Evolutionary conservation across 2,329 filamentous ascomycete species (phyloP), one percentile per base, ranked within the genome.

Genomic region (Botrytis porri): DNA sequence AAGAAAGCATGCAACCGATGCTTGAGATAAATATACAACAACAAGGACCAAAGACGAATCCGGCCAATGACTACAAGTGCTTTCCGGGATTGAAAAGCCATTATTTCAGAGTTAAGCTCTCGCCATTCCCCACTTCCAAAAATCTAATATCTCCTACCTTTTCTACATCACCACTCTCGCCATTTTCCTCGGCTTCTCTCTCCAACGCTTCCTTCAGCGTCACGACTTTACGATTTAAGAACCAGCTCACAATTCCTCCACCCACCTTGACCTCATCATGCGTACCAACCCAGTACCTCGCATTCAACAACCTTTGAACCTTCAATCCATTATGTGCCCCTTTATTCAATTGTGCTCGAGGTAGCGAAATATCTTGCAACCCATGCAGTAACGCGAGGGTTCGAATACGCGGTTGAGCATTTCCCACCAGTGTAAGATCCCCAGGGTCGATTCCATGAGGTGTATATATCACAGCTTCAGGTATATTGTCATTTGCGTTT

Each of bases 221-320:
- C 73, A 86, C 84, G n/a, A 78, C 75, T 70, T 83, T 85, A 69
- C 85, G 78, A 60, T 80, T 79, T 69, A 89, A 77, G 59, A 90
- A 84, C 74, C 82, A 81, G 81, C 87, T 85, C 16, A 91, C 85
- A 8, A 91, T 76, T 0, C 89, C 89, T 0, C 84, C 84, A 0
- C 88, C 89, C 70, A 80, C 85, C 80, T 91, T 91, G 7, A 87
- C 82, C 79, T 91, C 89, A 75, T 91, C 89, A 76, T 92, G 89
- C 39, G 90, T 92, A 0, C 85, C 86, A 29, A 92, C 81, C 90
- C 89, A 92, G 77, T 91, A 92, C 75, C 83, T 86, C 0, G 88
- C 87, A 2, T 84, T 82, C 43, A 88, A 80, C 7, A 85, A 80
- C 25, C 84, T 80, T 73, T 88, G 88, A 4, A 87, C 87, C 73